Percentiles rank a stretch among this genome's conserved stretches.
phyloP scores from a whole-genome alignment of 1,139 yeast species.

The Saccharomyces hybrid region DNA sequence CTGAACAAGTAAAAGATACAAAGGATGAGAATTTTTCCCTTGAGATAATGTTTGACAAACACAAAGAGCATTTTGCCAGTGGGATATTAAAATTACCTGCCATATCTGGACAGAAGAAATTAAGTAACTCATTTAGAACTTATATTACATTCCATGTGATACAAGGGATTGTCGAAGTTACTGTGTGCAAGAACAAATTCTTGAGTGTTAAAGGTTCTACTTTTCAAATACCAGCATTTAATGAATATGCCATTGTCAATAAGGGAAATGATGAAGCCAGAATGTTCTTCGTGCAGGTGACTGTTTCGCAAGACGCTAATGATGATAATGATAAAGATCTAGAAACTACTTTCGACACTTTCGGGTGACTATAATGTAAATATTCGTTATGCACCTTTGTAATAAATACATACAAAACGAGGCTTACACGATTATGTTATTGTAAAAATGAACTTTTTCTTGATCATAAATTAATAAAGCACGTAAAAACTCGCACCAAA shows the following conservation, averaged over 20 bases:
- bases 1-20: slow-evolving; percentile 37
- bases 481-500: neutral
- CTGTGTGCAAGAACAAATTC: slow-evolving; percentile 52
- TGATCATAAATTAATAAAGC: neutral
- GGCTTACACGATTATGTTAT: neutral
- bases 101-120: slow-evolving; percentile 51
- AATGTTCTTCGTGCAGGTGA: slow-evolving; percentile 72
- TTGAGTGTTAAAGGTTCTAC: slow-evolving; percentile 67
- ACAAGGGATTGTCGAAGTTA: slow-evolving; percentile 63
- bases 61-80: slow-evolving; percentile 62
- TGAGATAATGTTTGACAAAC: slow-evolving; percentile 61
- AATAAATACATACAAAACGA: neutral
- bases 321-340: slow-evolving; percentile 21
- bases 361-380: neutral
- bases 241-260: slow-evolving; percentile 58
- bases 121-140: slow-evolving; percentile 58
- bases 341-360: neutral
- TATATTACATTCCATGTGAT: slow-evolving; percentile 70
- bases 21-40: slow-evolving; percentile 53
- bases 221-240: slow-evolving; percentile 73
- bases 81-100: slow-evolving; percentile 66
- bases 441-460: neutral
- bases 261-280: slow-evolving; percentile 50
- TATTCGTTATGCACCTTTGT: neutral
- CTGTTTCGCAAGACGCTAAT: slow-evolving; percentile 23